Conservation (phyloP, 1,139 yeast species). For the Geotrichum fermentans region DNA sequence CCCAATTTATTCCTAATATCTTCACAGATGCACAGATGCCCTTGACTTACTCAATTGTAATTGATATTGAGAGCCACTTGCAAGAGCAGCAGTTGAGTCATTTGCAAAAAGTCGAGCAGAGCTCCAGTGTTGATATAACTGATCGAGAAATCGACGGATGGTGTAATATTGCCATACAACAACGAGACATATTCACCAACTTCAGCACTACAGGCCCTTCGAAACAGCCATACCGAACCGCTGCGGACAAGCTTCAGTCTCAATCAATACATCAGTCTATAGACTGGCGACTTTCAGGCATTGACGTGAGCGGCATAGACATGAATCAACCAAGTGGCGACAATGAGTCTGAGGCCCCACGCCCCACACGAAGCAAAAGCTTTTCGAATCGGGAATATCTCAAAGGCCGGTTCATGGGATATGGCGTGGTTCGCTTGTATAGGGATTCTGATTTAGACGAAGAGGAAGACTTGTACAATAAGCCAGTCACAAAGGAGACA, state of each 20-base stretch:
- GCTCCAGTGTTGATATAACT: neutral
- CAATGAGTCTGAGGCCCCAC: neutral
- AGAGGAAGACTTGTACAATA: conserved; percentile 11
- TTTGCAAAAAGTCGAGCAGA: conserved; percentile 1
- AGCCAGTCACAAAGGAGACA: neutral
- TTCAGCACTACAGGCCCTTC: too few species aligned
- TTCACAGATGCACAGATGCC: conserved; percentile 7
- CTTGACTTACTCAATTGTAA: conserved; percentile 13
- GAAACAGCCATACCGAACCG: too few species aligned
- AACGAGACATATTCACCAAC: conserved; percentile 1
- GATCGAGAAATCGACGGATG: conserved; percentile 5
- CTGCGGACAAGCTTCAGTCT: too few species aligned
- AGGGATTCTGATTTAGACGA: conserved; percentile 43
- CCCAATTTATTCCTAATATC: conserved; percentile 5
- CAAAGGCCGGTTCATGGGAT: conserved; percentile 58
- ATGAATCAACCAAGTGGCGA: conserved; percentile 25
- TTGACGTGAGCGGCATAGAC: conserved; percentile 36
- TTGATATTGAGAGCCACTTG: conserved; percentile 9
- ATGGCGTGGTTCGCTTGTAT: conserved; percentile 68
- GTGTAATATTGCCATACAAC: conserved; percentile 3
- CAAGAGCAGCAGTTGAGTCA: conserved; percentile 8
- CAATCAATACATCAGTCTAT: conserved; percentile 19
- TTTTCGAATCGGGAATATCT: conserved; percentile 43
- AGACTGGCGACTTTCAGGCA: conserved; percentile 30
- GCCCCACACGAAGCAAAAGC: conserved; percentile 8